phyloP scores from a whole-genome alignment of 176 grass and related monocot genomes.

The Carex myosuroides region DNA sequence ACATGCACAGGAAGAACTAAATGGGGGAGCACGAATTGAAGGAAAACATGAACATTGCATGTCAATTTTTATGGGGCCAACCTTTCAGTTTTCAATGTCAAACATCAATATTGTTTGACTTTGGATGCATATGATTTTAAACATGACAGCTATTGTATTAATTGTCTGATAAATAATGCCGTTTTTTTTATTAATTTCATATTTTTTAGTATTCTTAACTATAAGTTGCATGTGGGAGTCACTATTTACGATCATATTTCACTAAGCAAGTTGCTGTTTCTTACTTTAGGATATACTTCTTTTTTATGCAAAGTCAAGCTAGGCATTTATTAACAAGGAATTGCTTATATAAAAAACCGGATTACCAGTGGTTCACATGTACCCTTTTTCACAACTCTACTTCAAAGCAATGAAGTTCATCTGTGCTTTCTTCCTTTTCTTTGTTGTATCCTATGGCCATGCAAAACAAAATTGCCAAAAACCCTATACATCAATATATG shows the following conservation, averaged over 20 bases:
- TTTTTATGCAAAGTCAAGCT: neutral
- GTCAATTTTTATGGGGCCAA: neutral
- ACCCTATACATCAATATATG: slow-evolving; percentile 1
- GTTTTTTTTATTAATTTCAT: neutral
- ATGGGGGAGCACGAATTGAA: no score
- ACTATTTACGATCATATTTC: neutral
- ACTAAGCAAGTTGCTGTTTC: neutral
- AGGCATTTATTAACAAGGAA: neutral
- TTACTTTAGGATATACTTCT: neutral
- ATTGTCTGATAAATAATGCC: neutral
- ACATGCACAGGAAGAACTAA: no score
- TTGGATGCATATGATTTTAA: neutral
- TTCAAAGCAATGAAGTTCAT: slow-evolving; percentile 7
- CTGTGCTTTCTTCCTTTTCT: slow-evolving; percentile 1
- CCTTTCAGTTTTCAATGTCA: neutral
- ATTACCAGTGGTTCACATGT: neutral
- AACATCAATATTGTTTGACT: neutral
- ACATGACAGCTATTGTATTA: neutral
- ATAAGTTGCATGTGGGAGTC: neutral
- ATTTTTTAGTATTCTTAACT: neutral
- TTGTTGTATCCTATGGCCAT: neutral
- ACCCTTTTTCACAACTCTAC: neutral
- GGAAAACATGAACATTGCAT: no score
- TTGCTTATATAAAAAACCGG: neutral
- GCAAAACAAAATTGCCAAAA: neutral